phyloP scores from a whole-genome alignment of 148 eudicot species.

The Nepenthes gracilis region DNA sequence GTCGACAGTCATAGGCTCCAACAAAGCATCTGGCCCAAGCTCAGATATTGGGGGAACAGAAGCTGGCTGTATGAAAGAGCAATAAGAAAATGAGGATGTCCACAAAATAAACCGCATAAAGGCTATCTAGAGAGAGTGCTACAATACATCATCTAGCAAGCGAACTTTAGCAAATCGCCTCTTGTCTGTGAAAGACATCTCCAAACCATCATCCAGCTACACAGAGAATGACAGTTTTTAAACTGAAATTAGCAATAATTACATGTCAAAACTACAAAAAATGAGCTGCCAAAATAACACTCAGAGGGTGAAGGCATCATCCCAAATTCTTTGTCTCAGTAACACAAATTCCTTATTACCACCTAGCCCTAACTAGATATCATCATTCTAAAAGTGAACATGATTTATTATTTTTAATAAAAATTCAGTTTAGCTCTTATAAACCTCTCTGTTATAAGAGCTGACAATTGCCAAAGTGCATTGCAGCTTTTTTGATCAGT shows the following conservation, averaged over 20 bases:
- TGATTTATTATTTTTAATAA: too few species aligned
- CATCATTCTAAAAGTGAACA: too few species aligned
- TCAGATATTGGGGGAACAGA: conserved; percentile 78
- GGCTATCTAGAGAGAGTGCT: conserved; percentile 4
- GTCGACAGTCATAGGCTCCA: conserved; percentile 65
- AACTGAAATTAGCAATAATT: background rate
- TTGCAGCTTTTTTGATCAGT: too few species aligned
- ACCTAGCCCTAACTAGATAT: too few species aligned
- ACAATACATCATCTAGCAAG: conserved; percentile 57
- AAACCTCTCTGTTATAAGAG: too few species aligned
- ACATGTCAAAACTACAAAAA: background rate
- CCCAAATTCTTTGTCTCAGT: too few species aligned
- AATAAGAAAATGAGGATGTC: conserved; percentile 1
- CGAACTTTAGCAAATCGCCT: conserved; percentile 97
- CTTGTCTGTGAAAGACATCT: conserved; percentile 94
- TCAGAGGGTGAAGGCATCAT: too few species aligned
- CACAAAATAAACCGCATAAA: background rate
- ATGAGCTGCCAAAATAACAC: background rate
- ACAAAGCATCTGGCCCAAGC: conserved; percentile 94
- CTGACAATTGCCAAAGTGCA: too few species aligned
- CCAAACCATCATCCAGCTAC: conserved; percentile 93
- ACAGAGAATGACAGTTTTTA: conserved; percentile 1
- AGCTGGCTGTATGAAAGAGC: conserved; percentile 44
- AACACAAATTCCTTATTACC: too few species aligned
- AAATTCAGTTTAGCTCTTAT: too few species aligned